phyloP scores from a whole-genome alignment of 2,329 filamentous ascomycete genomes.

The Trichoderma polysporum region DNA sequence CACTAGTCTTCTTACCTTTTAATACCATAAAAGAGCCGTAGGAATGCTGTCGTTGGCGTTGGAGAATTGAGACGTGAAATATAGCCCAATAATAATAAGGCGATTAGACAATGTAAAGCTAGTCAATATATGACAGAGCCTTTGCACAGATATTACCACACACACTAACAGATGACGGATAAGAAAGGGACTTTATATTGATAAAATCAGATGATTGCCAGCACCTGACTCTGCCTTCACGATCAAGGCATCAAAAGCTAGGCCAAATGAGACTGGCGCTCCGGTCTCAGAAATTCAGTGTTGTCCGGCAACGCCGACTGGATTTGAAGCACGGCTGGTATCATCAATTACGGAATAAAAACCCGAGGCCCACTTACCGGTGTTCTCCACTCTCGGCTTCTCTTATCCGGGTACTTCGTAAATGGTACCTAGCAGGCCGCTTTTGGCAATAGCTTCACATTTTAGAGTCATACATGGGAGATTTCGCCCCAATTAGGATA shows the following conservation, averaged over 20 bases:
- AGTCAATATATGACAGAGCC: neutral
- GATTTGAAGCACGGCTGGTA: neutral
- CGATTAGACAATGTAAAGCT: neutral
- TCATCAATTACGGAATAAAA: conserved; percentile 1
- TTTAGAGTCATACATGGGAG: no score
- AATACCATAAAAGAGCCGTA: neutral
- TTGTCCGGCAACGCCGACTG: neutral
- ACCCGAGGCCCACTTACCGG: conserved; percentile 6
- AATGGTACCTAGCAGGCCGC: no score
- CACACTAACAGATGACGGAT: neutral
- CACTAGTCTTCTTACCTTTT: neutral
- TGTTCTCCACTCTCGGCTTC: neutral
- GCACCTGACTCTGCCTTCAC: neutral
- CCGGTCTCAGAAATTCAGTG: neutral
- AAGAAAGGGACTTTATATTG: neutral
- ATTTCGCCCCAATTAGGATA: no score
- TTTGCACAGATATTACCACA: neutral
- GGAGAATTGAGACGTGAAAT: no score
- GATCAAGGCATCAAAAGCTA: neutral
- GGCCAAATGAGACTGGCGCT: neutral
- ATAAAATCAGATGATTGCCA: neutral
- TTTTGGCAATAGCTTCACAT: no score
- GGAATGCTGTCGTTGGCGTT: neutral
- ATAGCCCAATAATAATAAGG: neutral
- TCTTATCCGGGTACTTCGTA: neutral